phyloP scores from a whole-genome alignment of 75 land plant genomes.

The Sequoia sempervirens region DNA sequence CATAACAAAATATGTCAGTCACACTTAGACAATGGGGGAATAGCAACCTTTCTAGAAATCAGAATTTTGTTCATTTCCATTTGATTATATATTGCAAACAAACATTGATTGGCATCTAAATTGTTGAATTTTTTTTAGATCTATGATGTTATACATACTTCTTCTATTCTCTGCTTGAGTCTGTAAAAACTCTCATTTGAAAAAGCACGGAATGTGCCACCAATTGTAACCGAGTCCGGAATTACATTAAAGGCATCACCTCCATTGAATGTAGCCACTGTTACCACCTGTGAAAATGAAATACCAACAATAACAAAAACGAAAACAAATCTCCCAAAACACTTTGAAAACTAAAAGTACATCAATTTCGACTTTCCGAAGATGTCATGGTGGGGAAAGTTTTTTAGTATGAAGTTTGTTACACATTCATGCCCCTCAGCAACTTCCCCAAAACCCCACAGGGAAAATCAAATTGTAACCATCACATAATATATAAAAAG shows the following conservation, averaged over 20 bases:
- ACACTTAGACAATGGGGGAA: neutral
- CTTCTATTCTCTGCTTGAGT: constrained; percentile 75
- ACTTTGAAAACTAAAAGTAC: neutral
- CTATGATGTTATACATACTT: constrained; percentile 33
- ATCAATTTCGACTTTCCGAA: neutral
- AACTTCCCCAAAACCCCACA: neutral
- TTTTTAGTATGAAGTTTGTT: neutral
- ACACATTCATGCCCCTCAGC: neutral
- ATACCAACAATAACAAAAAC: neutral
- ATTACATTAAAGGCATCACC: constrained; percentile 93
- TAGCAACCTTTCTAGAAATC: neutral
- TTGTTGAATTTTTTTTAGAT: neutral
- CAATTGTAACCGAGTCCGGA: constrained; percentile 82
- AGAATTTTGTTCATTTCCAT: neutral
- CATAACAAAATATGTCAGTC: neutral
- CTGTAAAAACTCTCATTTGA: constrained; percentile 54
- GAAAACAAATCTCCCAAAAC: neutral
- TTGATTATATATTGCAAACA: neutral
- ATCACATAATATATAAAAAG: neutral
- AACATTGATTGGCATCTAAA: neutral
- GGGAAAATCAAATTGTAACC: neutral
- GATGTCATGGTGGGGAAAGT: neutral
- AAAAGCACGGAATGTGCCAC: constrained; percentile 88
- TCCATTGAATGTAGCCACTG: constrained; percentile 69
- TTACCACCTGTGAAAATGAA: constrained; percentile 63